Percentiles rank a stretch among this genome's conserved stretches.
Conservation (phyloP, 495 filamentous ascomycete species). For the Aspergillus coremiiformis region DNA sequence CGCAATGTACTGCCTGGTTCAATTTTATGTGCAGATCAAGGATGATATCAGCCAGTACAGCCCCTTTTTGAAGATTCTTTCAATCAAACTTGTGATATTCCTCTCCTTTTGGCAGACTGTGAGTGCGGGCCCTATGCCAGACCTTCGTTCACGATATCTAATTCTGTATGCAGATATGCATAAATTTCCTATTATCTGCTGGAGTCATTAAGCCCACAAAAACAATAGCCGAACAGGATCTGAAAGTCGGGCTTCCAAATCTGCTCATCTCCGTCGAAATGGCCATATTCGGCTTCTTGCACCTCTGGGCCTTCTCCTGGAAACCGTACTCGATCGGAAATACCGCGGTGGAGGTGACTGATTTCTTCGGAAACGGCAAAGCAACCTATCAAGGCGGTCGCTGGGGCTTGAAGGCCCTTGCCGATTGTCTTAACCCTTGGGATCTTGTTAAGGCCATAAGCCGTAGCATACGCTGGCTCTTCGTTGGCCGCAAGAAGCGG, state of each 20-base stretch:
- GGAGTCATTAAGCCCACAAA: slow-evolving; percentile 54
- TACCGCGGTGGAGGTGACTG: slow-evolving; percentile 35
- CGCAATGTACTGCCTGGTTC: slow-evolving; percentile 88
- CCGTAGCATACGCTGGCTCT: slow-evolving; percentile 72
- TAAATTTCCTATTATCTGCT: slow-evolving; percentile 59
- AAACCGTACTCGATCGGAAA: slow-evolving; percentile 48
- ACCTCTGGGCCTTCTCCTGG: slow-evolving; percentile 79
- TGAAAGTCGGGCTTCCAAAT: slow-evolving; percentile 74
- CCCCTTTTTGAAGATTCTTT: slow-evolving; percentile 76
- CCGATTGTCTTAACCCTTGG: slow-evolving; percentile 74
- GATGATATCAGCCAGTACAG: slow-evolving; percentile 58
- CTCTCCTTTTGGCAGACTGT: slow-evolving; percentile 86
- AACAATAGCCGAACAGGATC: slow-evolving; percentile 59
- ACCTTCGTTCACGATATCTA: neutral
- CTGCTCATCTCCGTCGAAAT: slow-evolving; percentile 82
- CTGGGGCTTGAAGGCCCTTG: slow-evolving; percentile 54
- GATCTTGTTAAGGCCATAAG: slow-evolving; percentile 74
- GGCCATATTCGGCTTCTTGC: slow-evolving; percentile 71
- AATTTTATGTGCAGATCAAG: slow-evolving; percentile 77
- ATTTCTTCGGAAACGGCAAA: slow-evolving; percentile 43
- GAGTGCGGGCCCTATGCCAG: slow-evolving; percentile 11
- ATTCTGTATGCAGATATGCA: slow-evolving; percentile 43
- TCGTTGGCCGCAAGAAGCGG: slow-evolving; percentile 58
- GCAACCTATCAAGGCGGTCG: slow-evolving; percentile 53
- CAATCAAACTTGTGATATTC: slow-evolving; percentile 93